Conservation (phyloP, 306 rosid genomes). For the Castanea crenata region DNA sequence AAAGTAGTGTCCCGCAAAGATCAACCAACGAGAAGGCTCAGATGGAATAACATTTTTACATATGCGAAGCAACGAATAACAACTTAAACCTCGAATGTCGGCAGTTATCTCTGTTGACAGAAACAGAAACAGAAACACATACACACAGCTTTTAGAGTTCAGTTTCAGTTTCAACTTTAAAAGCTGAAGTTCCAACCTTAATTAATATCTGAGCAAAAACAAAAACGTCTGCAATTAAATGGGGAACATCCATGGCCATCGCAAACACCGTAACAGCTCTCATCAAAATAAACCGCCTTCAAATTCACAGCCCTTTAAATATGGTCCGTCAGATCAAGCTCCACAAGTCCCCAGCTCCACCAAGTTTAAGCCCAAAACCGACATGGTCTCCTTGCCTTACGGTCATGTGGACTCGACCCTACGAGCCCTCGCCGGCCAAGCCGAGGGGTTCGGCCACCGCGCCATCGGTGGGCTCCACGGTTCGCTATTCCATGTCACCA, state of each 20-base stretch:
- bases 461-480: conserved; percentile 93
- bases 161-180: conserved; percentile 19
- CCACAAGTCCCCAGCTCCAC: conserved; percentile 30
- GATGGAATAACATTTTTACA: background rate
- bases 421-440: conserved; percentile 75
- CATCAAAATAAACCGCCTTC: conserved; percentile 15
- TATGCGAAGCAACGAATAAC: background rate
- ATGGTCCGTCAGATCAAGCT: conserved; percentile 1
- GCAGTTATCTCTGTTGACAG: conserved; percentile 8
- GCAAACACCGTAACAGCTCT: conserved; percentile 33
- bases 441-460: conserved; percentile 83
- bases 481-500: conserved; percentile 60
- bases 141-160: background rate
- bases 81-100: background rate
- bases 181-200: background rate
- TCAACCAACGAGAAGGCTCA: background rate
- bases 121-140: background rate
- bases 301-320: conserved; percentile 37
- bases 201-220: background rate
- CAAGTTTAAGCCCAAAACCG: background rate
- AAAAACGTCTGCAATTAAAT: conserved; percentile 32
- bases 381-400: conserved; percentile 59
- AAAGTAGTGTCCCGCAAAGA: background rate
- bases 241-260: conserved; percentile 63
- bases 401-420: conserved; percentile 57